Conservation (phyloP, 441 rosid species). For the Adansonia madagascariensis region DNA sequence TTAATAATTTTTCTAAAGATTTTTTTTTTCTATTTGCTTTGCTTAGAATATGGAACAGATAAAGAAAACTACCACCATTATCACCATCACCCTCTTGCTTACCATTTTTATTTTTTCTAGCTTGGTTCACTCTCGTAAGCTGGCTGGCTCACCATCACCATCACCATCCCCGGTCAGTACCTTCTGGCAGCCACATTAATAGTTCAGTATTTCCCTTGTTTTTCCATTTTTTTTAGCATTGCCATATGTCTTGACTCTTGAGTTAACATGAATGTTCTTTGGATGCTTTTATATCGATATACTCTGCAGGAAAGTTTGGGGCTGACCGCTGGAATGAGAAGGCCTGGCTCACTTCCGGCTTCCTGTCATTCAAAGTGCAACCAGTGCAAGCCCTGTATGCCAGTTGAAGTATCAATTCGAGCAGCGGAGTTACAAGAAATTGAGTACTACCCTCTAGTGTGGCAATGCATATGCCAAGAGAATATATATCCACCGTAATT, state of each 20-base stretch:
- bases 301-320: conserved; percentile 10
- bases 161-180: background rate
- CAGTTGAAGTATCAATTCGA: conserved; percentile 22
- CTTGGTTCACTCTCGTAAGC: conserved; percentile 3
- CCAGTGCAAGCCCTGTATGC: conserved; percentile 30
- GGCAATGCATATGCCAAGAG: conserved; percentile 32
- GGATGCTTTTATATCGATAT: background rate
- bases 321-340: conserved; percentile 5
- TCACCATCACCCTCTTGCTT: conserved; percentile 10
- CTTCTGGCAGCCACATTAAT: background rate
- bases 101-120: background rate
- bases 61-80: background rate
- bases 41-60: conserved; percentile 16
- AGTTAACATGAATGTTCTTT: background rate
- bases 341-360: conserved; percentile 27
- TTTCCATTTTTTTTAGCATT: background rate
- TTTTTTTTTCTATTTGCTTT: background rate
- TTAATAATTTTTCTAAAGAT: background rate
- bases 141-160: conserved; percentile 18
- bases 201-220: background rate
- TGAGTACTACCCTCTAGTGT: conserved; percentile 32
- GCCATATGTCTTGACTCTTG: background rate
- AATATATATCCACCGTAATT: conserved; percentile 23
- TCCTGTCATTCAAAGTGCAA: conserved; percentile 28
- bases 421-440: conserved; percentile 3